A percentile compares a stretch with the other conserved stretches of the same genome.
These are phyloP conservation scores for Sambucus nigra DNA, from an alignment of 129 eudicot species.

Conservation along the genomic window DNA sequence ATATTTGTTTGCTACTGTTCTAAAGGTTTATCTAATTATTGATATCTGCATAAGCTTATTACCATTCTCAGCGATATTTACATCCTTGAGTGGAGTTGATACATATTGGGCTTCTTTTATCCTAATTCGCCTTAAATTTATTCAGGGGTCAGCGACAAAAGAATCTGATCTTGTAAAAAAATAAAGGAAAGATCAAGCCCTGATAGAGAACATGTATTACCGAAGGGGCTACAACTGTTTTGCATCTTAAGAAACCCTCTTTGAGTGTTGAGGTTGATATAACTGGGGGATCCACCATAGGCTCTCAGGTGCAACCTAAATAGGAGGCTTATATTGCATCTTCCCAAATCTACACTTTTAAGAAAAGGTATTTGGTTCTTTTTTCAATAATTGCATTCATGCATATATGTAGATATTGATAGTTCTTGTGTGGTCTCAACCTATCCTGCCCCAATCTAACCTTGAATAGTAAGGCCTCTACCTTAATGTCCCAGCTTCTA, in stretches of 20 bases:
- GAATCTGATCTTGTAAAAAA: constrained; percentile 46
- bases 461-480: not conserved
- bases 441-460: not conserved
- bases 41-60: not conserved
- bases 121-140: not conserved
- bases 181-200: constrained; percentile 56
- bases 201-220: constrained; percentile 56
- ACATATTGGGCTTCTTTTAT: not conserved
- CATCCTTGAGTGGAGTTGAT: not conserved
- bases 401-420: not conserved
- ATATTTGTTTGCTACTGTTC: too few relatives aligned
- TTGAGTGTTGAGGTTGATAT: constrained; percentile 92
- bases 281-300: constrained; percentile 57
- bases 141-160: constrained; percentile 60
- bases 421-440: not conserved
- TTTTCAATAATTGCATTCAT: not conserved
- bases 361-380: constrained; percentile 44
- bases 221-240: constrained; percentile 47
- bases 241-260: constrained; percentile 64
- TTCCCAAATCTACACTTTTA: constrained; percentile 60
- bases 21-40: not conserved
- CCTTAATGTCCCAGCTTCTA: not conserved
- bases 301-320: constrained; percentile 72
- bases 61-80: not conserved
- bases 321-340: constrained; percentile 87